Percentiles rank a stretch among this genome's conserved stretches.
phyloP scores from a whole-genome alignment of 2,329 filamentous ascomycete genomes.

The Exophiala phaeomuriformis region DNA sequence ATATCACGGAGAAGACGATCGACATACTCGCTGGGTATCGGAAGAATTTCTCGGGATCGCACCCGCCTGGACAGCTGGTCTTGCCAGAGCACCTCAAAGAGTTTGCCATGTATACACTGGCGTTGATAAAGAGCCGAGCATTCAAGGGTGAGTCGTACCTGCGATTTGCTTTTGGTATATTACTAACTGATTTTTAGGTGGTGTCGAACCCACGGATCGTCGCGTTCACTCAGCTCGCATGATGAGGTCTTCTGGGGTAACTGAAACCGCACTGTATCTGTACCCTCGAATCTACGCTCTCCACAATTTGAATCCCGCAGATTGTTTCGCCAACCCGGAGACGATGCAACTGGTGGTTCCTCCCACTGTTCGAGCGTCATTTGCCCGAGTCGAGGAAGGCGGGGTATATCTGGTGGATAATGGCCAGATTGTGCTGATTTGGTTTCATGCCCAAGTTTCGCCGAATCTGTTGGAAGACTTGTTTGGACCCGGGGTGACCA shows the following conservation, averaged over 20 bases:
- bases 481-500: conserved; percentile 68
- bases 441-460: conserved; percentile 87
- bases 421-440: conserved; percentile 82
- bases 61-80: conserved; percentile 86
- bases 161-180: background rate
- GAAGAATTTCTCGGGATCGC: conserved; percentile 79
- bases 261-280: conserved; percentile 82
- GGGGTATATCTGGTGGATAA: conserved; percentile 94
- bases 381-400: conserved; percentile 80
- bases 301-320: conserved; percentile 78
- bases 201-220: conserved; percentile 82
- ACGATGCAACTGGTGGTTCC: conserved; percentile 84
- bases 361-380: conserved; percentile 70
- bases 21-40: conserved; percentile 88
- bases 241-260: conserved; percentile 77
- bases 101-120: conserved; percentile 91
- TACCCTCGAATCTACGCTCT: conserved; percentile 90
- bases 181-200: conserved; percentile 44
- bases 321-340: conserved; percentile 83
- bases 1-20: conserved; percentile 82
- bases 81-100: conserved; percentile 95
- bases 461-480: conserved; percentile 86
- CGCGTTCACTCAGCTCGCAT: conserved; percentile 86
- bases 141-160: conserved; percentile 58
- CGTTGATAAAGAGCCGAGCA: conserved; percentile 79